Conservation (phyloP, 768 basidiomycete species). For the Stropharia rugosoannulata region DNA sequence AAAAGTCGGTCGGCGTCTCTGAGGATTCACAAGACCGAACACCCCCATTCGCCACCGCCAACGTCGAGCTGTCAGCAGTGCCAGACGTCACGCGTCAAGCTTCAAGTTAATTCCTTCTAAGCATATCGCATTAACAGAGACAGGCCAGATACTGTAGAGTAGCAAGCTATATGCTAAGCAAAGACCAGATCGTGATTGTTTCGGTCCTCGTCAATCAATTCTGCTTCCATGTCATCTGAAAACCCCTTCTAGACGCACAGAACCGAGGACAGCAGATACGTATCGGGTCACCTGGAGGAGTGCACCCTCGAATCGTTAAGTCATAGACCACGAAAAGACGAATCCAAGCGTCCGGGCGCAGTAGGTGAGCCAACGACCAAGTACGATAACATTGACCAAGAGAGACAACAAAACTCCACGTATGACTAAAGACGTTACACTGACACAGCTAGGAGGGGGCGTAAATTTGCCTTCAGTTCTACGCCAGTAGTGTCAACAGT, state of each 20-base stretch:
- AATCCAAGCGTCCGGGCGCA: too few species aligned
- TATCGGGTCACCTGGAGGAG: conserved; percentile 9
- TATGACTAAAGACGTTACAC: too few species aligned
- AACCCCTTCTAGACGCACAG: conserved; percentile 2
- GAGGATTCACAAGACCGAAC: conserved; percentile 17
- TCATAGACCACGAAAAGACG: too few species aligned
- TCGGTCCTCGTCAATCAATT: conserved; percentile 26
- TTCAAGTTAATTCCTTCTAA: conserved; percentile 11
- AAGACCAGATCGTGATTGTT: conserved; percentile 24
- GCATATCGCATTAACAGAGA: conserved; percentile 13
- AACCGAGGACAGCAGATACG: conserved; percentile 1
- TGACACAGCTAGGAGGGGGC: too few species aligned
- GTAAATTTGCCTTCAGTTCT: too few species aligned
- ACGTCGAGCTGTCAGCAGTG: conserved; percentile 20
- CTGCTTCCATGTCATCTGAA: conserved; percentile 26
- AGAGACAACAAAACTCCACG: too few species aligned
- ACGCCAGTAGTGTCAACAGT: too few species aligned
- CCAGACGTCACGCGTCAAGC: conserved; percentile 19
- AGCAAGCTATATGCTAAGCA: not conserved
- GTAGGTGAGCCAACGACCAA: too few species aligned
- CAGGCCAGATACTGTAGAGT: not conserved
- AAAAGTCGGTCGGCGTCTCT: not conserved
- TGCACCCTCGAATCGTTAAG: too few species aligned
- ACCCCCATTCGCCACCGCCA: conserved; percentile 12
- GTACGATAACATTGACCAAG: too few species aligned